Conservation (phyloP, 108 stramenopile species). For the Skeletonema grethae region DNA sequence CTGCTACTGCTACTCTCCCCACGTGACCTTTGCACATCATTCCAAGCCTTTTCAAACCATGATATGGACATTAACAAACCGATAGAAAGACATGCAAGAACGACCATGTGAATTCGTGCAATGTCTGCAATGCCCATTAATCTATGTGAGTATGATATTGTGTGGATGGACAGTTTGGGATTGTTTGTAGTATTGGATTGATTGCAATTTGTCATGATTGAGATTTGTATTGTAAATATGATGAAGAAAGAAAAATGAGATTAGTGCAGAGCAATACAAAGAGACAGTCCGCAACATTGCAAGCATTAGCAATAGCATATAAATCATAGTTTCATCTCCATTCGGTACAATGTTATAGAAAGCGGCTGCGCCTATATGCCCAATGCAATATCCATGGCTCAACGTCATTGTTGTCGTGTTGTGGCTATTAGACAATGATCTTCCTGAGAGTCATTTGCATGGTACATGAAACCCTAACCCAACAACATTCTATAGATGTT, state of each 20-base stretch:
- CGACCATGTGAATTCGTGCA: slow-evolving; percentile 87
- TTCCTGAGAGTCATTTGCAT: neutral
- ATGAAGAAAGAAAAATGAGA: neutral
- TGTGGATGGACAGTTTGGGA: neutral
- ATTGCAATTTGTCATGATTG: neutral
- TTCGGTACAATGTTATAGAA: neutral
- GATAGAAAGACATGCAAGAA: slow-evolving; percentile 66
- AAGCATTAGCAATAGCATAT: neutral
- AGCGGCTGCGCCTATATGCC: neutral
- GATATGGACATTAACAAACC: slow-evolving; percentile 76
- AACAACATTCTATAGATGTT: neutral
- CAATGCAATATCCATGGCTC: neutral
- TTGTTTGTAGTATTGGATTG: neutral
- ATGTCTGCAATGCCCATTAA: slow-evolving; percentile 56
- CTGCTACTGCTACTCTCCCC: slow-evolving; percentile 16
- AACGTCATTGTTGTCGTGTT: neutral
- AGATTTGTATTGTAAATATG: no score
- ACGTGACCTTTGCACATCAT: slow-evolving; percentile 55
- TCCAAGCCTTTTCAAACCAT: slow-evolving; percentile 81
- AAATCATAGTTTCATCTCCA: neutral
- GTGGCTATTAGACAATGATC: neutral
- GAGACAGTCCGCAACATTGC: neutral
- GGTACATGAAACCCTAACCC: neutral
- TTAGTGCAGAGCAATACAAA: neutral
- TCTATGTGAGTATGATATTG: neutral